Evolutionary conservation across 2,329 filamentous ascomycete genomes (phyloP), one percentile per base, ranked within the genome.

Genomic region (Fusarium luffae): DNA sequence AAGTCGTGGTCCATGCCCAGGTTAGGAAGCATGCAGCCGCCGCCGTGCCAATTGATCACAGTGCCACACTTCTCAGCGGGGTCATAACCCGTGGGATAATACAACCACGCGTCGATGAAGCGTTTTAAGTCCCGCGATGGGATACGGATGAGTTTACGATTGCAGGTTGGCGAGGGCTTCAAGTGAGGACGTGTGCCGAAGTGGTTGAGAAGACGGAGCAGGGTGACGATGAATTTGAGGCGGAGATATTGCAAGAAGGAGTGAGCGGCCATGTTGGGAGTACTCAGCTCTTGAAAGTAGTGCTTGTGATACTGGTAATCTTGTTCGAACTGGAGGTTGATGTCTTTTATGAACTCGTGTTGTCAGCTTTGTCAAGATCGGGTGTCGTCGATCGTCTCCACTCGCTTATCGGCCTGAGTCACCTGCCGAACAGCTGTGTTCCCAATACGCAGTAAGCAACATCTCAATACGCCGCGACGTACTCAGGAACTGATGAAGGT

Each of bases 1-100:
- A 78, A 84, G 8, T 65, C 52, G 34, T 79, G 75, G 61, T 84
- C 82, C 64, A 68, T 75, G 46, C 82, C 82, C 43, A 82, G 76
- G n/a, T 78, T 63, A 3, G 76, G 76, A 10, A 80, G 72, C 2
- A 77, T 74, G 23, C 75, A 79, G 2, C 76, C 80, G 21, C 81
- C 75, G 16, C 79, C 79, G 28, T 78, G 73, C 54, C 77, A 82
- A 54, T 82, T 83, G 25, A 69, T 47, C 12, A 83, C 62, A 0
- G 81, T 71, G 9, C 78, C 73, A 3, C 18, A 18, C 3, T 43
- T 37, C 1, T 13, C 12, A 1, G 1, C 18, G 1, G 52, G 27
- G 18, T 63, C 41, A 8, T 64, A 55, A 11, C 54, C 43, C 2
- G 46, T 50, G 0, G 69, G 72, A 7, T 70, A 60, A 54, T 79